Base-by-base conservation (phyloP, 1,139 yeast genomes). In the Magnusiomyces sp. region DNA sequence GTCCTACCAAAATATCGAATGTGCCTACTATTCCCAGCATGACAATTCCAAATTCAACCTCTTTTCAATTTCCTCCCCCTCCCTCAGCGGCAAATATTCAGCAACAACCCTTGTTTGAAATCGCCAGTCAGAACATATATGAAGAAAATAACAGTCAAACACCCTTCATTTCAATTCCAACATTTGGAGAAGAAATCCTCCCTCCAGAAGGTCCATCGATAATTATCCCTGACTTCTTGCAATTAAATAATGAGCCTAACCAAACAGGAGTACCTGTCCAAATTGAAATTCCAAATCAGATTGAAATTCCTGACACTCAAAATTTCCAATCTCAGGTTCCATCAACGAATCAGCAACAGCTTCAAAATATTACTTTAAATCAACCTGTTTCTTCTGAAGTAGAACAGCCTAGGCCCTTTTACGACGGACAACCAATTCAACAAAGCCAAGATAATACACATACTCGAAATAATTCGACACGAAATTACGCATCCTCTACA, bases 31-130 rank as follows among this genome's bases (percentile, higher is more conserved):
- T 33, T 38, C 42, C 41, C 5, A 34, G 17, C 11, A 34, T 5
- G 6, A 14, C 9, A 3, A 9, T 17, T 9, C 23, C 41, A 13
- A 19, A 16, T 6, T 9, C 33, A 11, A 10, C 23, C 6, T 36
- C 41, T 5, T 44, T 44, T 23, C 46, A 44, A 23, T 37, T 44
- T 36, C 46, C 46, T 11, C 19, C 41, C n/a, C 29, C 13, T 33
- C 32, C 32, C 27, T 34, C 19, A 14, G 29, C 33, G 13, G 11
- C 43, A n/a, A 40, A 11, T 23, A 23, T 14, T 23, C 46, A 43
- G 19, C 40, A 33, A 20, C 42, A 39, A n/a, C 20, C 29, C 29
- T 23, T 7, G 29, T 23, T 23, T 23, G 7, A 23, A 23, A 23
- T 5, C 4, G 4, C 7, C 4, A 23, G 7, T 23, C 29, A 23